Conservation (phyloP, 331 rosid species). For the Malus hybrid region DNA sequence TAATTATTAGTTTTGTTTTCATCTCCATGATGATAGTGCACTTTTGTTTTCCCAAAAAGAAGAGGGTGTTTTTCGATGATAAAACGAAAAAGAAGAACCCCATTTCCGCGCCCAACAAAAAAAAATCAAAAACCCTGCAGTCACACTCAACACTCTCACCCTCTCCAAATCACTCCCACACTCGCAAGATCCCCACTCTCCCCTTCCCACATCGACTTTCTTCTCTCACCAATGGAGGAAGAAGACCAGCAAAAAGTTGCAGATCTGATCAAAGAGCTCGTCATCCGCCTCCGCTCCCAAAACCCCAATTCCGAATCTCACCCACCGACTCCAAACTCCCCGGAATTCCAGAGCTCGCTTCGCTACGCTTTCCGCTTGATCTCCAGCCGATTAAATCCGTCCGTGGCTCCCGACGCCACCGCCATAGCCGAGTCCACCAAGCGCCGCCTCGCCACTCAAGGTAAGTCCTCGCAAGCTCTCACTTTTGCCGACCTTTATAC, state of each 20-base stretch:
- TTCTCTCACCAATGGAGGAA: slow-evolving; percentile 50
- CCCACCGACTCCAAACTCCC: slow-evolving; percentile 37
- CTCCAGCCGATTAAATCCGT: slow-evolving; percentile 71
- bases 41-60: neutral
- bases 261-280: slow-evolving; percentile 83
- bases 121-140: slow-evolving; percentile 12
- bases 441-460: slow-evolving; percentile 84
- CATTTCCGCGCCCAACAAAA: slow-evolving; percentile 37
- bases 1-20: no score
- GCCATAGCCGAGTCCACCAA: slow-evolving; percentile 89
- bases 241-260: slow-evolving; percentile 73
- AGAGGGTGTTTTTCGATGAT: neutral
- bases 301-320: slow-evolving; percentile 38
- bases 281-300: slow-evolving; percentile 55
- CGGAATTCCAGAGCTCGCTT: slow-evolving; percentile 48
- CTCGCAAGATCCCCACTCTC: neutral
- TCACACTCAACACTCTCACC: neutral
- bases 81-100: neutral
- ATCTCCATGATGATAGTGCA: no score
- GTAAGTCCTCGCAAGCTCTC: slow-evolving; percentile 87
- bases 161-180: neutral
- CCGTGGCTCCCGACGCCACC: slow-evolving; percentile 83
- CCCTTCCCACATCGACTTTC: no score
- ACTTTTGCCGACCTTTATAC: slow-evolving; percentile 81
- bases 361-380: slow-evolving; percentile 89